phyloP scores from a whole-genome alignment of 192 early-diverging fungal genomes.

The Entophlyctis helioformis region DNA sequence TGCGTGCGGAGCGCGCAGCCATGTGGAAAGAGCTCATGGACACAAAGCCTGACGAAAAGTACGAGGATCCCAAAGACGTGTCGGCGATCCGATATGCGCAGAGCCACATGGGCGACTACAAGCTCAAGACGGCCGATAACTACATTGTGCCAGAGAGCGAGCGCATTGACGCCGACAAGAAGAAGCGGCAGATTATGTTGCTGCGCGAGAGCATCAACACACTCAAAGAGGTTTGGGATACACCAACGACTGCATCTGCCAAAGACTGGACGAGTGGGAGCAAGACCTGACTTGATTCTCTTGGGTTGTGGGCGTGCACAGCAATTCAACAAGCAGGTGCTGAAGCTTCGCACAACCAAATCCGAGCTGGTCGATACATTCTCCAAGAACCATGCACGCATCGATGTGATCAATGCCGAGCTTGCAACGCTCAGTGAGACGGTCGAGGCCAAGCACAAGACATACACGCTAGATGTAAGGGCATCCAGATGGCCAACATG shows the following conservation, averaged over 20 bases:
- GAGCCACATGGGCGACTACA: slow-evolving; percentile 51
- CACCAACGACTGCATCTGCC: too few species aligned
- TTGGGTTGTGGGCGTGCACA: too few species aligned
- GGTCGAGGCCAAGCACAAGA: slow-evolving; percentile 7
- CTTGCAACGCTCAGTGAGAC: slow-evolving; percentile 20
- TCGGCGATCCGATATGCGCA: slow-evolving; percentile 45
- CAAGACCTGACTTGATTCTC: too few species aligned
- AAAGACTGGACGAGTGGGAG: too few species aligned
- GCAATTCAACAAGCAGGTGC: slow-evolving; percentile 37
- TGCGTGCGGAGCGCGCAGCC: slow-evolving; percentile 27
- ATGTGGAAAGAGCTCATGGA: slow-evolving; percentile 47
- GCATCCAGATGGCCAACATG: neutral
- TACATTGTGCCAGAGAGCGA: slow-evolving; percentile 59
- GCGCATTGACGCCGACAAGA: slow-evolving; percentile 53
- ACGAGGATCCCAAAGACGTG: slow-evolving; percentile 48
- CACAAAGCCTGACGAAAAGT: slow-evolving; percentile 43
- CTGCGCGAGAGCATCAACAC: slow-evolving; percentile 39
- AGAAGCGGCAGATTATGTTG: slow-evolving; percentile 39
- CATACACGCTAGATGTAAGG: slow-evolving; percentile 26
- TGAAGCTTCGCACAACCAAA: slow-evolving; percentile 24
- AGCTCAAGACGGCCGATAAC: slow-evolving; percentile 50
- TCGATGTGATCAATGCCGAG: slow-evolving; percentile 23
- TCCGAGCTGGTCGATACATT: slow-evolving; percentile 16
- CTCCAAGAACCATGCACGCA: slow-evolving; percentile 10
- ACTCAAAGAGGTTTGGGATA: slow-evolving; percentile 40